Evolutionary conservation across 441 rosid genomes (phyloP).

Genomic region (Jatropha multifida): DNA sequence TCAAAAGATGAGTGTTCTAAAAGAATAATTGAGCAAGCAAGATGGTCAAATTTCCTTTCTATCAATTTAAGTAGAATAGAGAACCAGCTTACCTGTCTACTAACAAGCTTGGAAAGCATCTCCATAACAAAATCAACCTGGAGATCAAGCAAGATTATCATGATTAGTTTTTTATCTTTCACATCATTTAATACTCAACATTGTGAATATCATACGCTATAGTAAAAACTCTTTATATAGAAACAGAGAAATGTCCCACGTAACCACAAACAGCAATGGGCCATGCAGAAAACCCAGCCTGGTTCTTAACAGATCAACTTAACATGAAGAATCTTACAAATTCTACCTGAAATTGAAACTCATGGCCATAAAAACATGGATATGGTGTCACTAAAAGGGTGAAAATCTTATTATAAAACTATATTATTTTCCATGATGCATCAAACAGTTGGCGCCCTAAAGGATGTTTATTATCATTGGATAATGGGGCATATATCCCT

Average conservation of each 20-base stretch:
- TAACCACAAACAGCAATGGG: not conserved
- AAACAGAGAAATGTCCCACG: not conserved
- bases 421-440: not conserved
- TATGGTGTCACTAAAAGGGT: not conserved
- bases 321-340: not conserved
- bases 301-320: not conserved
- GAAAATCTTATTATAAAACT: not conserved
- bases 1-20: not conserved
- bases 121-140: slow-evolving; percentile 99
- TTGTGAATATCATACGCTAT: not conserved
- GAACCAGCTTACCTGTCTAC: slow-evolving; percentile 64
- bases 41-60: slow-evolving; percentile 4
- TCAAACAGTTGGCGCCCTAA: not conserved
- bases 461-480: not conserved
- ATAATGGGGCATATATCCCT: not conserved
- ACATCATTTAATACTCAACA: slow-evolving; percentile 1
- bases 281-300: not conserved
- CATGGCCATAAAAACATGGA: not conserved
- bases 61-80: not conserved
- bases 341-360: not conserved
- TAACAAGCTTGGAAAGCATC: slow-evolving; percentile 89
- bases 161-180: not conserved
- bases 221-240: not conserved
- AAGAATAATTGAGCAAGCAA: slow-evolving; percentile 1
- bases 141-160: slow-evolving; percentile 10